phyloP scores from a whole-genome alignment of 2,329 filamentous ascomycete genomes.

The Plectosphaerella cucumerina region DNA sequence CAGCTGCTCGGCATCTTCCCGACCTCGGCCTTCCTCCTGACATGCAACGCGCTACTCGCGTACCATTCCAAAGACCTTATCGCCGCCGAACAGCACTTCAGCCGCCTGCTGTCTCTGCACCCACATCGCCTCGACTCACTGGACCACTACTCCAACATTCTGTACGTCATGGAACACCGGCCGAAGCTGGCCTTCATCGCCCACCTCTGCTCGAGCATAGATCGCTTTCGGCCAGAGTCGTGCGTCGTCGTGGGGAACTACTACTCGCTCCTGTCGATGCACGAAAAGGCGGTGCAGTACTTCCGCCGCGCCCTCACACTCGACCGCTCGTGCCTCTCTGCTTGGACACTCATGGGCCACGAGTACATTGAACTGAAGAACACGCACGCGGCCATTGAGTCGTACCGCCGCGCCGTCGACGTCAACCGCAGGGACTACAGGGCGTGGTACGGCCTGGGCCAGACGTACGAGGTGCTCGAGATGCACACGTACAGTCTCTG shows the following conservation, averaged over 20 bases:
- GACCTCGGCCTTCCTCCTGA: slow-evolving; percentile 81
- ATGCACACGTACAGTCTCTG: slow-evolving; percentile 97
- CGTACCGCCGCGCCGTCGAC: slow-evolving; percentile 90
- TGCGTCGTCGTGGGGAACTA: slow-evolving; percentile 98
- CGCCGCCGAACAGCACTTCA: slow-evolving; percentile 62
- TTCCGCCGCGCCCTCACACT: slow-evolving; percentile 89
- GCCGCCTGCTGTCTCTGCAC: slow-evolving; percentile 75
- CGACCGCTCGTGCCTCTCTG: slow-evolving; percentile 85
- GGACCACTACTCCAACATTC: slow-evolving; percentile 95
- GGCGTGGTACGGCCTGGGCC: slow-evolving; percentile 95
- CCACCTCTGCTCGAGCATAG: slow-evolving; percentile 82
- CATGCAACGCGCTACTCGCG: slow-evolving; percentile 79
- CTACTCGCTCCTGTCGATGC: slow-evolving; percentile 88
- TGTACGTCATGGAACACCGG: slow-evolving; percentile 85
- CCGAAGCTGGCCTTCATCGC: slow-evolving; percentile 91
- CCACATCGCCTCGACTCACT: slow-evolving; percentile 77
- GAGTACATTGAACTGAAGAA: slow-evolving; percentile 99
- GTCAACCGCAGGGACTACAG: slow-evolving; percentile 95
- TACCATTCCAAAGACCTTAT: slow-evolving; percentile 87
- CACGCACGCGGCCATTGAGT: slow-evolving; percentile 95
- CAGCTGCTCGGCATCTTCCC: slow-evolving; percentile 84
- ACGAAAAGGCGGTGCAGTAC: slow-evolving; percentile 97
- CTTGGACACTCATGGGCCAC: slow-evolving; percentile 98
- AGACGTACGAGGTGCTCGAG: slow-evolving; percentile 95
- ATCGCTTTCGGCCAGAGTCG: slow-evolving; percentile 95